Evolutionary conservation across 768 basidiomycete genomes (phyloP), one percentile per base, ranked within the genome.

Genomic region (Kwoniella sp.): DNA sequence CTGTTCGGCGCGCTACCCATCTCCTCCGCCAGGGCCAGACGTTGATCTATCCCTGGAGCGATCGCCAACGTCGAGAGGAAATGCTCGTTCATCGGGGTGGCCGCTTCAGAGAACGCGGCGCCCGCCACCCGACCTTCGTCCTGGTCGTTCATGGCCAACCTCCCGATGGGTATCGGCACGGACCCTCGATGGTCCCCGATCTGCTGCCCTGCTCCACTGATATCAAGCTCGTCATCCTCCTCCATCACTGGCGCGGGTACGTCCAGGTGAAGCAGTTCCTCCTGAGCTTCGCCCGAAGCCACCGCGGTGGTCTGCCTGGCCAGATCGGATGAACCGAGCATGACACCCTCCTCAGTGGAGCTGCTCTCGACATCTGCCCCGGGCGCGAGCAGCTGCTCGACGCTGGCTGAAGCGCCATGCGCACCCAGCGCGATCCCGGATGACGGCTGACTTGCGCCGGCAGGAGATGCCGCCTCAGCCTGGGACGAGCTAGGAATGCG

Each of bases 11-110:
- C n/a, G n/a, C n/a, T n/a, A 20, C 37, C 56, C 22, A 59, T 46
- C 20, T 42, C 39, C 15, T 51, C 49, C 8, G 56, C 59, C 3
- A 57, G 26, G 11, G 57, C 62, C 1, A 64, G 38, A 23, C 59
- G 19, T 42, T 65, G 60, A 25, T 54, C 51, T 31, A 66, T 54
- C 4, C 58, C 56, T 4, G 62, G 62, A 4, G 73, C 73, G 33
- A 32, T 15, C 12, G 29, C 48, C 2, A 77, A 59, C 0, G 73
- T 74, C 29, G 68, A 63, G 11, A 77, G 60, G 65, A 77, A 76
- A 19, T 68, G 73, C 17, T 69, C 67, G 57, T 77, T 77, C 49
- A 69, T 71, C 0, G 76, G 76, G 11, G 76, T 77, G 3, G 70
- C 62, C 4, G 69, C 68, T 15, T 63, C 57, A 2, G 59, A 50